A percentile compares a stretch with the other conserved stretches of the same genome.
Evolutionary conservation across 1,284 basidiomycete species (phyloP).

Genomic region (Golubevia pallescens): DNA sequence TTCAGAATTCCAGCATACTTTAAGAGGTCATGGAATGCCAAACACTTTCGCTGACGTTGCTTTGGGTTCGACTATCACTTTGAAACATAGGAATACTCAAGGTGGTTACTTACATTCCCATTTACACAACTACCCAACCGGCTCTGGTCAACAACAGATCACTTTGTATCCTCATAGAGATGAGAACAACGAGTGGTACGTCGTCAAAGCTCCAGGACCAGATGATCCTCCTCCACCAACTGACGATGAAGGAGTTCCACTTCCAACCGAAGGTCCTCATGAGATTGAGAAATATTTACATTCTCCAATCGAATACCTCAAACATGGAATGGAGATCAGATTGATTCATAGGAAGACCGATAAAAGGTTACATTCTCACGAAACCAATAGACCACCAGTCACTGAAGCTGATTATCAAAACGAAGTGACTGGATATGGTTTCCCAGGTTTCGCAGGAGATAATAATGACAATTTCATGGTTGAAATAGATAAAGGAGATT

Average conservation of each 20-base stretch:
- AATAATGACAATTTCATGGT: constrained; percentile 94
- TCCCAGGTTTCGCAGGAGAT: constrained; percentile 77
- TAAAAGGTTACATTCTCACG: constrained; percentile 92
- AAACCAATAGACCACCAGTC: constrained; percentile 84
- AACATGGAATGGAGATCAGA: constrained; percentile 77
- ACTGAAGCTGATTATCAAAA: constrained; percentile 99
- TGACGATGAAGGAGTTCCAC: constrained; percentile 59
- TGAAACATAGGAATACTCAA: constrained; percentile 93
- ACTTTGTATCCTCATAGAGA: constrained; percentile 96
- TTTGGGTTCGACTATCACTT: constrained; percentile 79
- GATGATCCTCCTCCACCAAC: constrained; percentile 68
- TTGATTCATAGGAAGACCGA: constrained; percentile 81
- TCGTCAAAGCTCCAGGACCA: constrained; percentile 69
- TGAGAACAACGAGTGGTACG: constrained; percentile 86
- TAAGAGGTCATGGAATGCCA: constrained; percentile 86
- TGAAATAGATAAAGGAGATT: constrained; percentile 78
- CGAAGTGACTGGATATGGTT: constrained; percentile 94
- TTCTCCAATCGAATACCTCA: constrained; percentile 73
- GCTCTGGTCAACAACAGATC: constrained; percentile 85
- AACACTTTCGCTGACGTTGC: constrained; percentile 92
- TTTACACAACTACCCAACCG: constrained; percentile 79
- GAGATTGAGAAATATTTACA: constrained; percentile 24
- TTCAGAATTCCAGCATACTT: constrained; percentile 94
- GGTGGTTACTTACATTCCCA: constrained; percentile 98
- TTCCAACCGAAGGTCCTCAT: constrained; percentile 69